Evolutionary conservation across 2,329 filamentous ascomycete species (phyloP), one percentile per base, ranked within the genome.

Genomic region (Lasiodiplodia gonubiensis): DNA sequence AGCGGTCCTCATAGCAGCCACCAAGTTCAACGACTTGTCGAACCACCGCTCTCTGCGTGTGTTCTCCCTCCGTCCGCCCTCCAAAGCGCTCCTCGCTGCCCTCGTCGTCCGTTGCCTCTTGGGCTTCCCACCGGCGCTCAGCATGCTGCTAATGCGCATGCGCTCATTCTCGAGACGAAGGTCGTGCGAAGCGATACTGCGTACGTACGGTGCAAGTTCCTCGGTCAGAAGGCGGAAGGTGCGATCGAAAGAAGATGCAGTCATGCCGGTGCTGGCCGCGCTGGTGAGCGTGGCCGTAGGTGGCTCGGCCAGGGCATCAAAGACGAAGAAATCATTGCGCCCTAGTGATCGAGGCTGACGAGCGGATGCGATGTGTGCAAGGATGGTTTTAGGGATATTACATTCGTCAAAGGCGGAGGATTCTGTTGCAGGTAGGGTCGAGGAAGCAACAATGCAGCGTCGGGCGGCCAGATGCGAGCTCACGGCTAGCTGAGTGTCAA

Each of bases 201-300:
- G 91, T n/a, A 98, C 87, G 76, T 92, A 98, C 0, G 96, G 95
- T 0, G 93, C 94, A 2, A 98, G 83, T 70, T 99, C 95, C 14
- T 90, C 81, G 0, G 87, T 85, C 37, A 97, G 87, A 23, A 89
- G 82, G 0, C 79, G 77, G 72, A 91, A 81, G 0, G 88, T 88
- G 52, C 91, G 88, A 72, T 97, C 93, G 71, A 97, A 93, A 0
- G 90, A 88, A 0, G 92, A 94, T 0, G 90, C 84, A 39, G 88
- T 86, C 1, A 93, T 83, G 52, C 82, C 82, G 74, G 77, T 1
- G 79, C 75, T 35, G 74, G 71, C 23, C 70, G 72, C 23, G 73
- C 64, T 30, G 27, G 25, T n/a, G 73, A 16, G 74, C 70, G 80
- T 73, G 8, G 73, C 69, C 46, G 74, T 71, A 18, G 75, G 69